A percentile compares a stretch with the other conserved stretches of the same genome.
Conservation (phyloP, 2,329 filamentous ascomycete species). For the Mariannaea sp. region DNA sequence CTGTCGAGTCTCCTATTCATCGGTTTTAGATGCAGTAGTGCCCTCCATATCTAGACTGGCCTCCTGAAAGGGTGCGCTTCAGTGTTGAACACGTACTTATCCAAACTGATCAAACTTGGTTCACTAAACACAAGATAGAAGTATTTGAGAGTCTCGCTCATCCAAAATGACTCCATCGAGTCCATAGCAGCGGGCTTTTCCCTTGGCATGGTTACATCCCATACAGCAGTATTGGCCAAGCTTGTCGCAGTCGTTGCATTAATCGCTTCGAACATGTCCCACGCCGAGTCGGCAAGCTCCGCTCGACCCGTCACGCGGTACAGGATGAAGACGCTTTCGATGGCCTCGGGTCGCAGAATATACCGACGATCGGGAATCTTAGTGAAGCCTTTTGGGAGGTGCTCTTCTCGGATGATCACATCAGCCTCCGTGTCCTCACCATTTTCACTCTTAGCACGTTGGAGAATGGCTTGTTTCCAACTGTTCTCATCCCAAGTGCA, state of each 20-base stretch:
- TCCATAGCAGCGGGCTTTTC: constrained; percentile 52
- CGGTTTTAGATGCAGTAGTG: no score
- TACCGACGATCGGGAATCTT: constrained; percentile 57
- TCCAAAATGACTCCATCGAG: constrained; percentile 71
- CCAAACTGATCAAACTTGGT: constrained; percentile 64
- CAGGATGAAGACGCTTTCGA: constrained; percentile 54
- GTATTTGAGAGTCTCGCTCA: constrained; percentile 76
- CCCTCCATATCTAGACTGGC: no score
- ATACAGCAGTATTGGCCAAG: constrained; percentile 54
- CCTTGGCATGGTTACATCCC: constrained; percentile 44
- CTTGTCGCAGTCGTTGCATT: constrained; percentile 51
- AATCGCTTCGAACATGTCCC: constrained; percentile 57
- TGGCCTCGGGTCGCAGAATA: constrained; percentile 56
- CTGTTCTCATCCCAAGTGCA: constrained; percentile 42
- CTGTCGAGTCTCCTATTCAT: no score
- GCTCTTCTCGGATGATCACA: background rate
- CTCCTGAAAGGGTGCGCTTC: constrained; percentile 54
- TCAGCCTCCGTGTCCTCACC: no score
- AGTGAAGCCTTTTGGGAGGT: constrained; percentile 63
- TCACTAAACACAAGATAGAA: constrained; percentile 74
- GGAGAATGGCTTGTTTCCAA: constrained; percentile 26
- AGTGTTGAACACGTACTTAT: constrained; percentile 68
- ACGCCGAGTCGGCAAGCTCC: constrained; percentile 55
- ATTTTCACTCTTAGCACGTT: no score
- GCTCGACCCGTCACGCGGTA: constrained; percentile 56